Conservation (phyloP, 371 early-diverging fungal species). For the Chytridium lagenaria region DNA sequence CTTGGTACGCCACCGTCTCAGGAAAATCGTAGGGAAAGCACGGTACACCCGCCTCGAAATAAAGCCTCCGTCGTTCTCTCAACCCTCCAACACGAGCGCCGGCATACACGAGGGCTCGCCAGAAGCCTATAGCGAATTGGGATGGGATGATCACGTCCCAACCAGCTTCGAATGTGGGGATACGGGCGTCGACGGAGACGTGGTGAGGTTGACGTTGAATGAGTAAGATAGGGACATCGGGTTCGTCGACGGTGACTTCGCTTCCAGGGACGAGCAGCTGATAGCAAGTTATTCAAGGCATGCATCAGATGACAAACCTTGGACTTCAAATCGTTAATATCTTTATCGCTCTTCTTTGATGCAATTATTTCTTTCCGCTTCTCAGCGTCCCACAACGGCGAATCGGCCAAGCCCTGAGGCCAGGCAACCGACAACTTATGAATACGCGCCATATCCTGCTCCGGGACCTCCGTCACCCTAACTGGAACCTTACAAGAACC, state of each 20-base stretch:
- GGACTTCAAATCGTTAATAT: conserved; percentile 71
- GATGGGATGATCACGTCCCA: conserved; percentile 84
- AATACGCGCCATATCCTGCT: conserved; percentile 7
- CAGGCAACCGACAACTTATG: conserved; percentile 19
- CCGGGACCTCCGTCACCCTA: conserved; percentile 49
- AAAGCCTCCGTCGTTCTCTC: conserved; percentile 53
- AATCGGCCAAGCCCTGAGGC: conserved; percentile 45
- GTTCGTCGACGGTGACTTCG: conserved; percentile 64
- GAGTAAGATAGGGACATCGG: conserved; percentile 77
- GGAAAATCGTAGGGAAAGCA: conserved; percentile 68
- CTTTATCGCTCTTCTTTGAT: conserved; percentile 63
- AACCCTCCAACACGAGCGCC: conserved; percentile 79
- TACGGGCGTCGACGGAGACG: conserved; percentile 29
- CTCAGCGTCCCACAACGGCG: conserved; percentile 68
- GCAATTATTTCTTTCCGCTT: conserved; percentile 51
- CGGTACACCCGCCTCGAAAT: conserved; percentile 63
- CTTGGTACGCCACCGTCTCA: conserved; percentile 62
- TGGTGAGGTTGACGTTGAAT: conserved; percentile 64
- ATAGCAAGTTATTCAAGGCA: background rate
- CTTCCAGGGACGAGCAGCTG: conserved; percentile 74
- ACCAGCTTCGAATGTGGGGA: conserved; percentile 65
- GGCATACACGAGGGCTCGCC: conserved; percentile 88
- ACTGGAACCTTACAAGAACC: conserved; percentile 77
- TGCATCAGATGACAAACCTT: conserved; percentile 45
- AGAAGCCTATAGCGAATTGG: conserved; percentile 79